Evolutionary conservation across 208 protist species (phyloP), one percentile per base, ranked within the genome.

Genomic region (Angomonas ambiguus): DNA sequence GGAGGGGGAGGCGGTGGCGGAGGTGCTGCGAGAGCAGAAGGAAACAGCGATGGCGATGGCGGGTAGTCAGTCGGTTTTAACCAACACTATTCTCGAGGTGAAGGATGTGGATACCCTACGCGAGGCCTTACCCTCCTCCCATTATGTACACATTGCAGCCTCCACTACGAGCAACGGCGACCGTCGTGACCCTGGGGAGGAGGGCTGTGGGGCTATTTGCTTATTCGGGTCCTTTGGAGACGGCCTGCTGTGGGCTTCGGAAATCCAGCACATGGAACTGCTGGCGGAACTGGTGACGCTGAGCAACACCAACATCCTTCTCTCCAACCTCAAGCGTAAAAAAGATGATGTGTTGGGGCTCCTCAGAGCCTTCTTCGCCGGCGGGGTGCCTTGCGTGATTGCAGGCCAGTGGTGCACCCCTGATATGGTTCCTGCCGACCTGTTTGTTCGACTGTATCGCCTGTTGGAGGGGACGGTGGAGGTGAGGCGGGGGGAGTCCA

Each of bases 351-450:
- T 84, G 38, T 67, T 91, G 28, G 60, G 82, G 10, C 75, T 96
- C 2, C 58, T 88, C 58, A 83, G 91, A 11, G 76, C 74, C 28
- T 92, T 94, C 62, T 81, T 87, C 57, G 72, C 80, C 53, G 71
- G 76, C 64, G 88, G 88, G 2, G 87, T 85, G 53, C 86, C 88
- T 16, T 93, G 85, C 65, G 80, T 96, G 8, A 76, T 96, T 59
- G 67, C 74, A 4, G 78, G 80, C 16, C 87, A 91, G 78, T 96
- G 91, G 88, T 96, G 91, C 80, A 96, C 88, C 18, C 91, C 91
- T 0, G 91, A 96, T 65, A 91, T 96, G 86, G 67, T 82, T 30
- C 88, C 91, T 28, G 64, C 77, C 24, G 67, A 88, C 42, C 76
- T 96, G 20, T 91, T 96, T 38, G 67, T 65, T 18, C 68, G 71